phyloP scores from a whole-genome alignment of 108 stramenopile genomes.

The Craspedostauros australis region DNA sequence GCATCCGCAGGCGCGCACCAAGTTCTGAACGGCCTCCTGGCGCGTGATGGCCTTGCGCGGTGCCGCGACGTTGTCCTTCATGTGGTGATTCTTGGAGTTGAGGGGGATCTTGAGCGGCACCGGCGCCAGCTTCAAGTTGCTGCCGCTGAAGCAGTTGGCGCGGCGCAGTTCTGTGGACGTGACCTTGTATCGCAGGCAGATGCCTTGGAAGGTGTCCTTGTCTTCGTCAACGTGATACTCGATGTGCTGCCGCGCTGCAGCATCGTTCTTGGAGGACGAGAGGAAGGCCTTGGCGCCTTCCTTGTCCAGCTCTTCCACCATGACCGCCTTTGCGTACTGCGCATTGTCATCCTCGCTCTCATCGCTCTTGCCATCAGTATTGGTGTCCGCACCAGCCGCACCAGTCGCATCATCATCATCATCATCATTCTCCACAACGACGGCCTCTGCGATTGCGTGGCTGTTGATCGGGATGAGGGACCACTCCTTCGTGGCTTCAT shows the following conservation, averaged over 20 bases:
- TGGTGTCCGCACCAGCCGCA: too few relatives aligned
- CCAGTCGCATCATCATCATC: conserved; percentile 1
- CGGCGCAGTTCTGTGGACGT: conserved; percentile 44
- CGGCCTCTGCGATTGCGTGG: not conserved
- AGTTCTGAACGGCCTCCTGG: not conserved
- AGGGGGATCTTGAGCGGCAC: conserved; percentile 45
- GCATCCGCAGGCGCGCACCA: not conserved
- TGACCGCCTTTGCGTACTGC: too few relatives aligned
- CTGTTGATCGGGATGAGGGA: conserved; percentile 20
- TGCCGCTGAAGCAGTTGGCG: conserved; percentile 55
- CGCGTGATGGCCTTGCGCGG: not conserved
- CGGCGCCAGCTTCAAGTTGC: conserved; percentile 44
- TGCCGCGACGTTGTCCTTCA: conserved; percentile 1
- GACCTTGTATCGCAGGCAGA: conserved; percentile 54
- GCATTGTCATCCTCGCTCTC: too few relatives aligned
- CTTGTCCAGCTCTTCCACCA: not conserved
- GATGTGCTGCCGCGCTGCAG: conserved; percentile 1
- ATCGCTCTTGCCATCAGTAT: too few relatives aligned
- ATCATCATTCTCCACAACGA: not conserved
- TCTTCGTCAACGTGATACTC: not conserved
- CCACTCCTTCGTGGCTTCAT: conserved; percentile 41
- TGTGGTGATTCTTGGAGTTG: not conserved
- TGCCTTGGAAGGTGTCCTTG: conserved; percentile 59
- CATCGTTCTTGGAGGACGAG: not conserved
- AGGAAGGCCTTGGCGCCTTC: not conserved